Conservation (phyloP, 306 rosid species). For the Trifolium fragiferum region DNA sequence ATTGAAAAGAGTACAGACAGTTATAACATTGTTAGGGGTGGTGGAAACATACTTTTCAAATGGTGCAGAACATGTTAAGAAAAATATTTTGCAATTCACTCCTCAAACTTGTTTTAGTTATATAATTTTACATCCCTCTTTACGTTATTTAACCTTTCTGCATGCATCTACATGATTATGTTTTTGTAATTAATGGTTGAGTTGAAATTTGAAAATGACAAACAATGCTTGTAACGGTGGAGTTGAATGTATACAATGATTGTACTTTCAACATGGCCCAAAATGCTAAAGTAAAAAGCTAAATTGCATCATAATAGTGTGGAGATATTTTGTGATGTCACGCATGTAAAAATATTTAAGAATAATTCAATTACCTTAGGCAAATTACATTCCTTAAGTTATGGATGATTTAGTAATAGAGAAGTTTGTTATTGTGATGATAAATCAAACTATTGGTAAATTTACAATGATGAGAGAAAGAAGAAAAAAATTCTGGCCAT, state of each 20-base stretch:
- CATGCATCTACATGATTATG: conserved; percentile 10
- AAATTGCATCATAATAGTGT: conserved; percentile 27
- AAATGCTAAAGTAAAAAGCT: conserved; percentile 19
- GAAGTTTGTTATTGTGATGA: background rate
- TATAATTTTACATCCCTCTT: background rate
- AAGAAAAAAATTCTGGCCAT: background rate
- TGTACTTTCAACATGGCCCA: conserved; percentile 18
- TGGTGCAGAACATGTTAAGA: conserved; percentile 29
- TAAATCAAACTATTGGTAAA: background rate
- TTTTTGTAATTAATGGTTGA: conserved; percentile 19
- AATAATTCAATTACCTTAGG: background rate
- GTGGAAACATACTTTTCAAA: conserved; percentile 51
- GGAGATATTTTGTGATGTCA: conserved; percentile 8
- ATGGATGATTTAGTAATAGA: background rate
- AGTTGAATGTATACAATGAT: background rate
- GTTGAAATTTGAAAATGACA: conserved; percentile 10
- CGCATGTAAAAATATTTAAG: conserved; percentile 1
- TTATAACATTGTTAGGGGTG: conserved; percentile 52
- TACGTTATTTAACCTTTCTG: background rate
- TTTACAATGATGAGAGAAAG: background rate
- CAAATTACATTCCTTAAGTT: background rate
- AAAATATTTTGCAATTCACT: background rate
- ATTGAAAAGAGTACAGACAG: conserved; percentile 10
- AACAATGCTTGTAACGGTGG: conserved; percentile 11
- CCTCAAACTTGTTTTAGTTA: background rate